Evolutionary conservation across 192 early-diverging fungal species (phyloP).

Genomic region (Chytriomyces hyalinus): DNA sequence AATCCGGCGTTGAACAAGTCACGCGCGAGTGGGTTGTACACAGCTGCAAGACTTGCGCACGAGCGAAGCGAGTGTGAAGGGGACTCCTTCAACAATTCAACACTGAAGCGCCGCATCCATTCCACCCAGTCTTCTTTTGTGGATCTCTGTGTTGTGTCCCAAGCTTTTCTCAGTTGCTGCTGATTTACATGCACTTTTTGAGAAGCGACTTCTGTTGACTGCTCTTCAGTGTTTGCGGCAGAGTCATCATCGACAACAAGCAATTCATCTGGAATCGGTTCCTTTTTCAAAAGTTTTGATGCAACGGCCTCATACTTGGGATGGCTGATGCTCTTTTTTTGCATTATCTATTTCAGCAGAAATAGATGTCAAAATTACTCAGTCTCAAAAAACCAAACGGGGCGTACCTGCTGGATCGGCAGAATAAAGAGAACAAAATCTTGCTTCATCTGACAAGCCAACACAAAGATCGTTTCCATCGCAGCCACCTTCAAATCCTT

Average conservation of each 20-base stretch:
- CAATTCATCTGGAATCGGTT: conserved; percentile 73
- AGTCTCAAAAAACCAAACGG: background rate
- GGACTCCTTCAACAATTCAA: conserved; percentile 95
- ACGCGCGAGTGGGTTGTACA: conserved; percentile 77
- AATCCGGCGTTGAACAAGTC: conserved; percentile 97
- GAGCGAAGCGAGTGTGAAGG: conserved; percentile 93
- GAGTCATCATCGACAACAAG: conserved; percentile 57
- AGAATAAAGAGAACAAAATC: conserved; percentile 90
- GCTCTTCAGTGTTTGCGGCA: conserved; percentile 38
- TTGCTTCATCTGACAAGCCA: conserved; percentile 82
- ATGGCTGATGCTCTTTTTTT: conserved; percentile 68
- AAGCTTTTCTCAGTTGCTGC: conserved; percentile 79
- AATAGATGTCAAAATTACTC: background rate
- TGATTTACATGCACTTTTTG: conserved; percentile 88
- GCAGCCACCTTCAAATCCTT: conserved; percentile 64
- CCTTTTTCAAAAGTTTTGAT: conserved; percentile 73
- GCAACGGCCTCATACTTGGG: conserved; percentile 78
- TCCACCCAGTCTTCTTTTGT: conserved; percentile 94
- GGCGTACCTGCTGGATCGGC: conserved; percentile 75
- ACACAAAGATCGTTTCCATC: conserved; percentile 81
- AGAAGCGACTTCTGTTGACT: conserved; percentile 47
- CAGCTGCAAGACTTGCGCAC: conserved; percentile 80
- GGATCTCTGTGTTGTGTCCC: conserved; percentile 85
- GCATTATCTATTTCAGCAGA: conserved; percentile 49
- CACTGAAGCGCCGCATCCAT: conserved; percentile 89